Percentiles rank a stretch among this genome's conserved stretches.
These are phyloP conservation scores for Jaenimonas drosophilae DNA, from an alignment of 208 protist genomes.

Conservation along the genomic window DNA sequence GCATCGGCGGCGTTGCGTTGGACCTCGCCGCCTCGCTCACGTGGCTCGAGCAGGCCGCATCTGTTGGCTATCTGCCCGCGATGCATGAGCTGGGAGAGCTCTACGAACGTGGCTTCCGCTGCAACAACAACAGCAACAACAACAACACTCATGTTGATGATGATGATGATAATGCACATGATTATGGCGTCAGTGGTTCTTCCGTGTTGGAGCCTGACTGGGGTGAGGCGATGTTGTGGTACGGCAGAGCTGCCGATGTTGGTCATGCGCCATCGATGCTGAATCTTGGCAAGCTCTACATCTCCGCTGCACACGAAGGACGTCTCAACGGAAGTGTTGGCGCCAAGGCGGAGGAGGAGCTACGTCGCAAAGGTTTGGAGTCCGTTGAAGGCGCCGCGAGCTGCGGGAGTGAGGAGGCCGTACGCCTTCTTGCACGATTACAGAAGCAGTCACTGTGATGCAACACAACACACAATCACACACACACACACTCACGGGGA, in stretches of 20 bases:
- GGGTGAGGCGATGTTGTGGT: conserved; percentile 66
- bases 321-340: neutral
- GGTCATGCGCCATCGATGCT: conserved; percentile 59
- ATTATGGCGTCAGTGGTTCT: neutral
- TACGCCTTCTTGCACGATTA: conserved; percentile 30
- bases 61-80: conserved; percentile 52
- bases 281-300: conserved; percentile 67
- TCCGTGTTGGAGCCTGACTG: conserved; percentile 36
- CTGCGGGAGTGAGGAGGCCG: conserved; percentile 43
- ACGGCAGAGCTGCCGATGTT: conserved; percentile 33
- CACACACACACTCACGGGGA: neutral
- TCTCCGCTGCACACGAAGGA: conserved; percentile 25
- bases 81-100: conserved; percentile 70
- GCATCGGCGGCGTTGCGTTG: conserved; percentile 17
- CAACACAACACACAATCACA: neutral
- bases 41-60: conserved; percentile 57
- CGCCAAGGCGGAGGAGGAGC: conserved; percentile 8
- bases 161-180: too few relatives aligned
- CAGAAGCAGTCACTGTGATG: conserved; percentile 1
- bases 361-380: conserved; percentile 20
- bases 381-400: conserved; percentile 51
- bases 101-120: conserved; percentile 36
- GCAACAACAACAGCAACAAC: neutral
- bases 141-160: too few relatives aligned
- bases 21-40: conserved; percentile 31